A percentile compares a stretch with the other conserved stretches of the same genome.
phyloP scores from a whole-genome alignment of 352 stramenopile species.

The Globisporangium ultimum region DNA sequence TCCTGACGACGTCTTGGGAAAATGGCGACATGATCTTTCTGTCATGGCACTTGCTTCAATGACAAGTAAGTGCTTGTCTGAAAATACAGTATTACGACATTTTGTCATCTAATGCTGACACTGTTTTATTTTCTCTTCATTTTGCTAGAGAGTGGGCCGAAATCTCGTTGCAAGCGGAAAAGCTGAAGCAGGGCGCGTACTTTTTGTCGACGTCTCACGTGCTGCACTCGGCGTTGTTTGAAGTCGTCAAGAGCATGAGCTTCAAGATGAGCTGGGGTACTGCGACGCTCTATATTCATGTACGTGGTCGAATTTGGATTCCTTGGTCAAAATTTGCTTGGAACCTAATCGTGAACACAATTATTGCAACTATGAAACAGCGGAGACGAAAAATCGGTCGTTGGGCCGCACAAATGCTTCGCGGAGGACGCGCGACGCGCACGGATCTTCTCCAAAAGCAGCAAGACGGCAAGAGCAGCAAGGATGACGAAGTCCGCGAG shows the following conservation, averaged over 20 bases:
- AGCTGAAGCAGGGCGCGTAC: slow-evolving; percentile 82
- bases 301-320: slow-evolving; percentile 27
- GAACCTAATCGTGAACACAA: too few species aligned
- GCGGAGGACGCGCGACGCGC: slow-evolving; percentile 65
- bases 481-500: slow-evolving; percentile 2
- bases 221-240: slow-evolving; percentile 72
- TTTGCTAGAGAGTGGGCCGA: slow-evolving; percentile 62
- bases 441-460: slow-evolving; percentile 65
- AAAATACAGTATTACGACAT: too few species aligned
- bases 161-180: slow-evolving; percentile 75
- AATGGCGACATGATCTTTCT: slow-evolving; percentile 79
- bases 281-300: slow-evolving; percentile 81
- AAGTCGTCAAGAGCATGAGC: slow-evolving; percentile 71
- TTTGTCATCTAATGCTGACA: too few species aligned
- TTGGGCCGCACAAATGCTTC: slow-evolving; percentile 84
- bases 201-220: slow-evolving; percentile 84
- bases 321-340: too few species aligned
- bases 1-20: slow-evolving; percentile 64
- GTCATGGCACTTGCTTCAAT: slow-evolving; percentile 82
- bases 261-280: slow-evolving; percentile 85
- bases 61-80: slow-evolving; percentile 47
- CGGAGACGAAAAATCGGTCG: slow-evolving; percentile 77
- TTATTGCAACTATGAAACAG: slow-evolving; percentile 17
- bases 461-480: slow-evolving; percentile 20
- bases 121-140: background rate